Evolutionary conservation across 306 rosid genomes (phyloP), one percentile per base, ranked within the genome.

Genomic region (Potentilla sterilis): DNA sequence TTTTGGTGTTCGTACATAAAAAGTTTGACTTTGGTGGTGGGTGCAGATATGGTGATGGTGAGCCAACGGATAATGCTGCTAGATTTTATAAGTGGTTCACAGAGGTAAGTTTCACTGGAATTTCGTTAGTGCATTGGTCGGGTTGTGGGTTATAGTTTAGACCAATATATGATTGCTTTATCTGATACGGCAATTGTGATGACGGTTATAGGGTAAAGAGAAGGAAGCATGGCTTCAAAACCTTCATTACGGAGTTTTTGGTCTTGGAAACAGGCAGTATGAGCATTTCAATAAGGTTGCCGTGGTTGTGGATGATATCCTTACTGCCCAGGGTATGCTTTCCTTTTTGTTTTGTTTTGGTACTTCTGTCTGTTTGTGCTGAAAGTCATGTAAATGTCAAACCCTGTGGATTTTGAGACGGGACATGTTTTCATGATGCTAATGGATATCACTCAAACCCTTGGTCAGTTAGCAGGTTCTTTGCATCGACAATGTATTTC

Each of bases 231-330:
- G 96, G 89, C 87, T 96, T 73, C 77, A 87, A 76, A 85, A 89
- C 82, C 97, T 96, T 80, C 84, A 88, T 51, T 96, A 87, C 64
- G 99, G 87, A 71, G 97, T 96, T 66, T 96, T 96, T 83, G 99
- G 99, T 77, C 96, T 96, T 0, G 99, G 99, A 35, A 96, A 96
- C 83, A 84, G 99, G 80, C 99, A 96, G 81, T 96, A 96, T 68
- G 99, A 96, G 81, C 98, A 96, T 83, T 96, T 96, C 85, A 96
- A 96, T 57, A 96, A 96, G 98, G 98, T 92, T 4, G 99, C 92
- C 0, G 83, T 77, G 54, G 91, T 67, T 48, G 90, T 88, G 15
- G 98, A 96, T 80, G 94, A 90, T 13, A 35, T 61, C 74, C 88
- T 96, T 14, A 68, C 70, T 52, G 90, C 85, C 68, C 96, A 88